Conservation (phyloP, 2,329 filamentous ascomycete genomes). For the Macrophomina phaseolina region DNA sequence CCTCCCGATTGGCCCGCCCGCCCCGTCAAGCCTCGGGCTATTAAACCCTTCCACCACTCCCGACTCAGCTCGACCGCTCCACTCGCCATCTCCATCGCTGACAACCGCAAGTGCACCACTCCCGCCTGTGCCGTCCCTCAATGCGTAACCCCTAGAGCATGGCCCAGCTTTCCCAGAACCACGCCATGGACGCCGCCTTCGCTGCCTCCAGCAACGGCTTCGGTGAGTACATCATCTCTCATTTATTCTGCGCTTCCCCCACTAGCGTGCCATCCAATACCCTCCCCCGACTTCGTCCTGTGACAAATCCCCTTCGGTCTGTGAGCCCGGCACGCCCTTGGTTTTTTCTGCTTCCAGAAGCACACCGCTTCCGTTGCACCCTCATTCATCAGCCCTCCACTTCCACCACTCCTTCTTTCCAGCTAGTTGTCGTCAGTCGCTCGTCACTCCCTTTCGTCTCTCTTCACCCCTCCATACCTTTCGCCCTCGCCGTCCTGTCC, state of each 20-base stretch:
- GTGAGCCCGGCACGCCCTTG: not conserved
- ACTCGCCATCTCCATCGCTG: not conserved
- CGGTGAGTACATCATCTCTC: conserved; percentile 9
- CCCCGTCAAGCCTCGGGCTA: conserved; percentile 13
- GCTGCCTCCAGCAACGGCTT: conserved; percentile 16
- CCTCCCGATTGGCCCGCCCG: conserved; percentile 21
- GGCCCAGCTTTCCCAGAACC: conserved; percentile 23
- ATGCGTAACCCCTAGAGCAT: conserved; percentile 9
- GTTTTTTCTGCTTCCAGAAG: not conserved
- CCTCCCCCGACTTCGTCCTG: not conserved
- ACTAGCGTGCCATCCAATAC: not conserved
- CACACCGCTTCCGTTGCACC: not conserved
- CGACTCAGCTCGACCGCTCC: not conserved
- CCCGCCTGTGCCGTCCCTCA: not conserved
- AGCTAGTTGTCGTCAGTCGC: not conserved
- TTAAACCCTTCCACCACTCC: conserved; percentile 22
- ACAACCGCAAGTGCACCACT: not conserved
- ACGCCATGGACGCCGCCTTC: conserved; percentile 17
- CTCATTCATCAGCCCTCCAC: not conserved
- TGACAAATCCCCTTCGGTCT: conserved; percentile 10
- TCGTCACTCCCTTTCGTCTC: not conserved
- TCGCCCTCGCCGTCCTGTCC: not conserved
- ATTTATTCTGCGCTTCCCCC: not conserved
- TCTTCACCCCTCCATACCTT: not conserved
- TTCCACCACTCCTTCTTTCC: not conserved